These are phyloP conservation scores for Trapa bicornis DNA, from an alignment of 345 rosid species.

Conservation along the genomic window DNA sequence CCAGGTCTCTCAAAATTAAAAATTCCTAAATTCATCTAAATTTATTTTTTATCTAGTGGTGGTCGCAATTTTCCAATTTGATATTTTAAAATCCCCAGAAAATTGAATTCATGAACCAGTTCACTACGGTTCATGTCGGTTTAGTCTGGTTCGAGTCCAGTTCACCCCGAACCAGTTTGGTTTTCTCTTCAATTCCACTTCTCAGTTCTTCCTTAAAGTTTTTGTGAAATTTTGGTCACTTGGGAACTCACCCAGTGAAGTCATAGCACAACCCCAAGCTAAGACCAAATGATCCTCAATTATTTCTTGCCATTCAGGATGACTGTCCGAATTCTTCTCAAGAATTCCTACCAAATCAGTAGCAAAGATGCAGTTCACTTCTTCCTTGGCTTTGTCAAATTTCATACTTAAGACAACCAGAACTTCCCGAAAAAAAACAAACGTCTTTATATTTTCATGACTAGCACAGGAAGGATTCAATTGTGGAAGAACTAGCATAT, in stretches of 20 bases:
- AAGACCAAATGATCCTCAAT: slow-evolving; percentile 88
- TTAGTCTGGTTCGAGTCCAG: no score
- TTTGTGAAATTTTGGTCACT: no score
- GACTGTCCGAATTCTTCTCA: slow-evolving; percentile 89
- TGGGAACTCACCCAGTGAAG: slow-evolving; percentile 81
- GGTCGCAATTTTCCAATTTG: no score
- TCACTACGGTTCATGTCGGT: no score
- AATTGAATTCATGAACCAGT: no score
- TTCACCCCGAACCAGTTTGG: no score
- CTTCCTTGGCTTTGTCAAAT: slow-evolving; percentile 98
- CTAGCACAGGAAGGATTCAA: slow-evolving; percentile 6
- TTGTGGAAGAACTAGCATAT: background rate
- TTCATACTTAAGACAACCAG: slow-evolving; percentile 72
- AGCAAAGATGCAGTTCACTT: slow-evolving; percentile 90
- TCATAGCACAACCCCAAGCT: slow-evolving; percentile 96
- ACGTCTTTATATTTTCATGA: slow-evolving; percentile 11
- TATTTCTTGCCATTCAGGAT: slow-evolving; percentile 98
- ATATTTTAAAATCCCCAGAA: no score
- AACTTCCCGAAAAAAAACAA: slow-evolving; percentile 44
- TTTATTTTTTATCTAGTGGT: no score
- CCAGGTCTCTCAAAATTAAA: no score
- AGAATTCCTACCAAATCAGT: slow-evolving; percentile 97
- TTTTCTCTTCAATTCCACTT: no score
- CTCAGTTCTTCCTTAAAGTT: no score
- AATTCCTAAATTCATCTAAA: no score